A percentile compares a stretch with the other conserved stretches of the same genome.
Evolutionary conservation across 768 basidiomycete genomes (phyloP).

Genomic region (Xanthoconium purpureum): DNA sequence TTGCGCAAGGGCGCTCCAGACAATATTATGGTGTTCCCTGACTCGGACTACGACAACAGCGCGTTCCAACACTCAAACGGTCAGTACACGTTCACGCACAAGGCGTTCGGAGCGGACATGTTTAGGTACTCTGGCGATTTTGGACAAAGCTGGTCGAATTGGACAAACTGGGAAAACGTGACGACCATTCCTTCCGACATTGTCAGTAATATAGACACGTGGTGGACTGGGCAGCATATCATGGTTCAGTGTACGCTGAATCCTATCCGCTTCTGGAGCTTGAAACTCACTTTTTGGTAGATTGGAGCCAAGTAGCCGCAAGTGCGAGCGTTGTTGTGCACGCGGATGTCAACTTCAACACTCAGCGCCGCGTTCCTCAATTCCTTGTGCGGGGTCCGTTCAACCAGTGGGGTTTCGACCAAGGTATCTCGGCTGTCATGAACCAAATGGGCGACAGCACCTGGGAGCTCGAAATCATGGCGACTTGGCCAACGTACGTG

Average conservation of each 20-base stretch:
- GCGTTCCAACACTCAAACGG: conserved; percentile 58
- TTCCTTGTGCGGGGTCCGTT: conserved; percentile 85
- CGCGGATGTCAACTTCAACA: conserved; percentile 63
- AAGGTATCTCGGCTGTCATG: conserved; percentile 74
- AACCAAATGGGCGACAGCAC: conserved; percentile 54
- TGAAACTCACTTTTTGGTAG: conserved; percentile 36
- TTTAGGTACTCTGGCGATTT: conserved; percentile 88
- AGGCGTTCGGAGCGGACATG: conserved; percentile 81
- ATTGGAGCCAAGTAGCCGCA: conserved; percentile 70
- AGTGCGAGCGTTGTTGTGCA: conserved; percentile 71
- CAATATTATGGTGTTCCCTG: conserved; percentile 88
- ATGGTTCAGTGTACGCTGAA: conserved; percentile 75
- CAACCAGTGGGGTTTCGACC: conserved; percentile 90
- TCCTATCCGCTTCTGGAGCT: background rate
- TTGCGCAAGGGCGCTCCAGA: conserved; percentile 71
- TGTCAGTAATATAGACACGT: conserved; percentile 48
- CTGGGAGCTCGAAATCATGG: conserved; percentile 90
- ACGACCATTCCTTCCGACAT: conserved; percentile 59
- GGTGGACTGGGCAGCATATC: conserved; percentile 83
- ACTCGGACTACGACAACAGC: conserved; percentile 68
- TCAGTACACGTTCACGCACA: conserved; percentile 75
- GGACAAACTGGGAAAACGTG: conserved; percentile 74
- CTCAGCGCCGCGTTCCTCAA: conserved; percentile 77
- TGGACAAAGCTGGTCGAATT: conserved; percentile 78
- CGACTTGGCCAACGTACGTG: conserved; percentile 84